Evolutionary conservation across 2,329 filamentous ascomycete species (phyloP), one percentile per base, ranked within the genome.

Genomic region (Fusarium cyanostomum): DNA sequence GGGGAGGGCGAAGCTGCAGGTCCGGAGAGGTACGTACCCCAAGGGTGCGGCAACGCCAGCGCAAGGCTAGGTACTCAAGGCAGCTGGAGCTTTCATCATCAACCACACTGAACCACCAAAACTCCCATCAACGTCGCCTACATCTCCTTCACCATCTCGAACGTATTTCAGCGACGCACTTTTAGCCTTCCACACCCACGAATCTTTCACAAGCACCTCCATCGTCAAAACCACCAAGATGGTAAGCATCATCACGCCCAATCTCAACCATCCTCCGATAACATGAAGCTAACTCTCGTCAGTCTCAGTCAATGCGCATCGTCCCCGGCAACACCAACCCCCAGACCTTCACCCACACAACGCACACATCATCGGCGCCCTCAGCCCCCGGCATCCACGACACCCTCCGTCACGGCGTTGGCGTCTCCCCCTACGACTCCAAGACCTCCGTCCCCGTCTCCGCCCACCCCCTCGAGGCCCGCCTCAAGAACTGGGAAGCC

Each of bases 381-480:
- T 97, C 94, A 1, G 94, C 93, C 13, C 94, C 94, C 0, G 94
- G 94, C 69, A 84, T 98, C 65, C 94, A 96, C 84, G 95, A 98
- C 82, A 94, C 91, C 15, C 90, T 99, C 70, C 94, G 95, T 73
- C 83, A 89, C 64, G 93, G 94, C 79, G 85, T 96, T 67, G 87
- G 88, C 69, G 88, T 87, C n/a, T 81, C 85, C 45, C 77, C 86
- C 66, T 75, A 78, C 67, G 78, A 83, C 56, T 75, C 79, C 51
- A 76, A 80, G 49, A 72, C 79, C 55, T 73, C 78, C 59, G 68
- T 74, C 43, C 82, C 89, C n/a, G 80, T 86, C 64, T 79, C 77
- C 38, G 80, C 89, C 3, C 95, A 99, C 83, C 95, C 95, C 0
- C 91, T 99, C 72, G 95, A 98, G 81, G 84, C 91, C 51, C 93